Conservation (phyloP, 2,329 filamentous ascomycete species). For the Diaporthe ilicicola region DNA sequence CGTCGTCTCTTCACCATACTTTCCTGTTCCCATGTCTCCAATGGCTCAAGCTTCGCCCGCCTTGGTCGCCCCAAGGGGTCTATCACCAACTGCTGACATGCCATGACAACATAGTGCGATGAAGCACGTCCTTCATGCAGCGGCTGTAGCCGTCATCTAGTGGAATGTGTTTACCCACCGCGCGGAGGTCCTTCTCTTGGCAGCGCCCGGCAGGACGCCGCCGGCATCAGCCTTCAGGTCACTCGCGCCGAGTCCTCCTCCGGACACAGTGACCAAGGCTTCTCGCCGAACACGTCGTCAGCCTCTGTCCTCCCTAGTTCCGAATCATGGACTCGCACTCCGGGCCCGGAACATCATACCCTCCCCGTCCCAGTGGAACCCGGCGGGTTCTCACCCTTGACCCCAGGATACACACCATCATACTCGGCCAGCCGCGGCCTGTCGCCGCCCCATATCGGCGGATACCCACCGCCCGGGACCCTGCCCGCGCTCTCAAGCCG, state of each 20-base stretch:
- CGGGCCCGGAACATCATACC: not conserved
- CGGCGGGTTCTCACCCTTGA: not conserved
- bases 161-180: slow-evolving; percentile 37
- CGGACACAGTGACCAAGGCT: slow-evolving; percentile 36
- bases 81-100: not conserved
- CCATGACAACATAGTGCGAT: slow-evolving; percentile 36
- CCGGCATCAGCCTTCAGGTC: not conserved
- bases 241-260: slow-evolving; percentile 34
- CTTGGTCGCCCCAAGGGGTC: not conserved
- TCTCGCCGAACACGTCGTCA: slow-evolving; percentile 31
- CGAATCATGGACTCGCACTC: not conserved
- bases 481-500: slow-evolving; percentile 1
- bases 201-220: not conserved
- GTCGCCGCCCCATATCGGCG: not conserved
- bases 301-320: not conserved
- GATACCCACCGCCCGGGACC: not conserved
- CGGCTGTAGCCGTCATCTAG: slow-evolving; percentile 38
- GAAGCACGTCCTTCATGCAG: slow-evolving; percentile 37
- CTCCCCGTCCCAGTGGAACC: slow-evolving; percentile 9
- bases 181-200: not conserved
- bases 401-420: not conserved
- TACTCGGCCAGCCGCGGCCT: not conserved
- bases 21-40: no score
- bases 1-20: not conserved
- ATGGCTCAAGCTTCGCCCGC: not conserved